Evolutionary conservation across 2,329 filamentous ascomycete genomes (phyloP).

Genomic region (Acephala macrosclerotiorum): DNA sequence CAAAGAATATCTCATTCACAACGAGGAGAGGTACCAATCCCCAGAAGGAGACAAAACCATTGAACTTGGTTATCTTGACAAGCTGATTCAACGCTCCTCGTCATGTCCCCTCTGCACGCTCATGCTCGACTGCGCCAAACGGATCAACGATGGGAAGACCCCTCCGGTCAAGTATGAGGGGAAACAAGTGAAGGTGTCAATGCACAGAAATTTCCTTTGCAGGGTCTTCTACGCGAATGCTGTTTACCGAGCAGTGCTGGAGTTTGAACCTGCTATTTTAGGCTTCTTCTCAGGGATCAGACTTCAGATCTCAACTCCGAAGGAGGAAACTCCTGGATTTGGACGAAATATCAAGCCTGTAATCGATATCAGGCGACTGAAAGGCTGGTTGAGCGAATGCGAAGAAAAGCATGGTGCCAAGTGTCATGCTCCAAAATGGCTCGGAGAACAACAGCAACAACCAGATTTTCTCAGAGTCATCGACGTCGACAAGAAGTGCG

Average conservation of each 20-base stretch:
- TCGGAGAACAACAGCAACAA: slow-evolving; percentile 1
- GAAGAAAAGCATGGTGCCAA: slow-evolving; percentile 3
- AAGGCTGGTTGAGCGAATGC: slow-evolving; percentile 6
- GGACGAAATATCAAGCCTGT: slow-evolving; percentile 9
- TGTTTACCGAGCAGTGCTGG: neutral
- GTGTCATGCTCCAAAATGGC: slow-evolving; percentile 15
- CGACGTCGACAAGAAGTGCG: slow-evolving; percentile 17
- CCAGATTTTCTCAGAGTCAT: slow-evolving; percentile 19
- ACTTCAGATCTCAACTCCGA: slow-evolving; percentile 12
- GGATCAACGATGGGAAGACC: slow-evolving; percentile 2
- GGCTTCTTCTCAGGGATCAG: slow-evolving; percentile 11
- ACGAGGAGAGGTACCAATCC: neutral
- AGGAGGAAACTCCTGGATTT: neutral
- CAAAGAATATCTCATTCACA: slow-evolving; percentile 8
- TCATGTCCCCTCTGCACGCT: slow-evolving; percentile 8
- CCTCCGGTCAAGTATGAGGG: neutral
- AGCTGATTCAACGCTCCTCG: slow-evolving; percentile 4
- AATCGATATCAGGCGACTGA: slow-evolving; percentile 1
- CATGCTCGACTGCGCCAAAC: slow-evolving; percentile 9
- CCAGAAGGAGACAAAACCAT: neutral
- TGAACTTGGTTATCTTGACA: slow-evolving; percentile 1
- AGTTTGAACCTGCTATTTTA: slow-evolving; percentile 14
- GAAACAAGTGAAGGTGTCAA: slow-evolving; percentile 6
- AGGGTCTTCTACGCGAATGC: neutral
- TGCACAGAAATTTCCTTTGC: slow-evolving; percentile 6